phyloP scores from a whole-genome alignment of 2,329 filamentous ascomycete genomes.

The Hypoxylon sp. region DNA sequence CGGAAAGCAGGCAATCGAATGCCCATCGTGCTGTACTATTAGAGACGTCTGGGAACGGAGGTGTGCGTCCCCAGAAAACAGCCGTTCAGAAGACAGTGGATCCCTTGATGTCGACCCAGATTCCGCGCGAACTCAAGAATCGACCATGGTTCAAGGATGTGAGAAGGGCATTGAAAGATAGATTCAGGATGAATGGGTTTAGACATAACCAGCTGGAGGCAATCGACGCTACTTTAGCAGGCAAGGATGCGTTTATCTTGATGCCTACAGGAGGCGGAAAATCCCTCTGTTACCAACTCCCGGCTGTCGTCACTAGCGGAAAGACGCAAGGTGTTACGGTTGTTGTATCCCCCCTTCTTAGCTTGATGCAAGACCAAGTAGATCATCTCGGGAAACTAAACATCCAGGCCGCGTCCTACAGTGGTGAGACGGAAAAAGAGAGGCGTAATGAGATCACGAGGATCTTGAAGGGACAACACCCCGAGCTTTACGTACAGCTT shows the following conservation, averaged over 20 bases:
- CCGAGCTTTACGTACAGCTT: slow-evolving; percentile 84
- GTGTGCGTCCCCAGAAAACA: slow-evolving; percentile 54
- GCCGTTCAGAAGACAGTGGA: slow-evolving; percentile 54
- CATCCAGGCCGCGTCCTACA: slow-evolving; percentile 86
- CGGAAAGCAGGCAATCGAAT: slow-evolving; percentile 43
- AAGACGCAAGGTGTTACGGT: slow-evolving; percentile 89
- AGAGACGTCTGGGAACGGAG: slow-evolving; percentile 65
- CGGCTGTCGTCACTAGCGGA: slow-evolving; percentile 85
- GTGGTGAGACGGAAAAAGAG: slow-evolving; percentile 77
- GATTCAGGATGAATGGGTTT: slow-evolving; percentile 89
- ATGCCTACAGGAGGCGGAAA: slow-evolving; percentile 99
- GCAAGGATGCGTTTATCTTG: slow-evolving; percentile 92
- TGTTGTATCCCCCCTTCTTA: slow-evolving; percentile 94
- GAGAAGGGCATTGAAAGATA: slow-evolving; percentile 81
- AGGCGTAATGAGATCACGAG: slow-evolving; percentile 77
- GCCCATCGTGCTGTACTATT: slow-evolving; percentile 59
- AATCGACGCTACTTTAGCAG: slow-evolving; percentile 91
- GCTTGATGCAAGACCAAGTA: slow-evolving; percentile 98
- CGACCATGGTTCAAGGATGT: slow-evolving; percentile 90
- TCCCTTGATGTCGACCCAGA: slow-evolving; percentile 53
- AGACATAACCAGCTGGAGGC: slow-evolving; percentile 93
- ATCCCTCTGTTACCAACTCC: slow-evolving; percentile 95
- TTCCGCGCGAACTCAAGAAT: slow-evolving; percentile 71
- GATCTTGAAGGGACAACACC: slow-evolving; percentile 72
- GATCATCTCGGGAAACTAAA: slow-evolving; percentile 80